Conservation (phyloP, 495 filamentous ascomycete genomes). For the Saxispiralis lemnorum region DNA sequence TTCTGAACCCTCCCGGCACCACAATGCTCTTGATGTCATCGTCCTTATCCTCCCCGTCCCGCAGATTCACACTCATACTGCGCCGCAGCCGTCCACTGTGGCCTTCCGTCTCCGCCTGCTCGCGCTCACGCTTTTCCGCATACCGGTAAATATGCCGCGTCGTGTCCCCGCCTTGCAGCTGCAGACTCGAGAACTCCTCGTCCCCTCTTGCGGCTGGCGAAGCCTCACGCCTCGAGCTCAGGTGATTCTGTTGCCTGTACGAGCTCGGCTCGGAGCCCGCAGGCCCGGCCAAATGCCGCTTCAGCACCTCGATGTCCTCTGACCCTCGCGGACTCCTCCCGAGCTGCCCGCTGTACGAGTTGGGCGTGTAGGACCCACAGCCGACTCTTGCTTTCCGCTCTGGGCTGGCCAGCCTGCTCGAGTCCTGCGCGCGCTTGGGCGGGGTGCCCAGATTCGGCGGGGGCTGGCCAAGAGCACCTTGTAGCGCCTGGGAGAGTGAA, state of each 20-base stretch:
- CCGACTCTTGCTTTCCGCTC: slow-evolving; percentile 11
- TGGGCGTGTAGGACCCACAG: slow-evolving; percentile 21
- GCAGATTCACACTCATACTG: slow-evolving; percentile 66
- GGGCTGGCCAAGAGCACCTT: slow-evolving; percentile 18
- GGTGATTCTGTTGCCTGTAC: neutral
- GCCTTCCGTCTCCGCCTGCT: slow-evolving; percentile 54
- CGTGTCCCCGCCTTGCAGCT: slow-evolving; percentile 82
- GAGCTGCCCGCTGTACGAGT: slow-evolving; percentile 12
- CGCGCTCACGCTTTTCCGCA: slow-evolving; percentile 63
- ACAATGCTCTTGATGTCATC: slow-evolving; percentile 77
- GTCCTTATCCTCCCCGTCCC: slow-evolving; percentile 33
- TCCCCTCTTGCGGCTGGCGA: slow-evolving; percentile 24
- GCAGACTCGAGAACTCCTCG: slow-evolving; percentile 82
- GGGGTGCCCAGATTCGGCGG: slow-evolving; percentile 21
- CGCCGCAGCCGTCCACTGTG: slow-evolving; percentile 6
- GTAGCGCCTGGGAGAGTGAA: slow-evolving; percentile 24
- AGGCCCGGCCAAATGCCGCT: slow-evolving; percentile 23
- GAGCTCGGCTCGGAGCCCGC: slow-evolving; percentile 11
- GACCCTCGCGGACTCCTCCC: slow-evolving; percentile 18
- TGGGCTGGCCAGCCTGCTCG: slow-evolving; percentile 8
- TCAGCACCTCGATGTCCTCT: slow-evolving; percentile 26
- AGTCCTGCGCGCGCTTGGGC: slow-evolving; percentile 1
- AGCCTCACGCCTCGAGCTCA: neutral
- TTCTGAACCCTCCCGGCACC: slow-evolving; percentile 78
- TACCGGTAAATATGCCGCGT: slow-evolving; percentile 87